Base-by-base conservation (phyloP, 768 basidiomycete genomes). In the Termitomyces sp. region DNA sequence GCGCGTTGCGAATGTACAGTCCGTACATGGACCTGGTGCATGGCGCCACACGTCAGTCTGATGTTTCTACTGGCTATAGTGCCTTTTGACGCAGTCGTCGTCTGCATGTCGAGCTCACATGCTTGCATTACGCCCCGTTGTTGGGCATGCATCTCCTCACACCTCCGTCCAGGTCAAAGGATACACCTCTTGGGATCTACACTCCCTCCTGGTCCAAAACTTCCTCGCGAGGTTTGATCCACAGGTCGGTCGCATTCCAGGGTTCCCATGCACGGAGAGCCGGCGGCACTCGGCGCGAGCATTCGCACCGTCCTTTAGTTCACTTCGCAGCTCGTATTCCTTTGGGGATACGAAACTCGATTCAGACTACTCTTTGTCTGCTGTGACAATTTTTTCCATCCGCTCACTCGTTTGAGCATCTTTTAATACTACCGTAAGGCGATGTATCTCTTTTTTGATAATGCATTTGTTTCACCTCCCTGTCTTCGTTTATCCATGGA, bases 321-420 rank as follows among this genome's bases (percentile, higher is more conserved):
- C 80, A 84, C 82, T 85, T 85, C 80, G 84, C 80, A 77, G 83
- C 80, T 75, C 80, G 75, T 71, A 67, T 61, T 48, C 61, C 59
- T 57, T 50, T 17, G 54, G n/a, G 57, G 60, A 67, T 56, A 59
- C 62, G 75, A 70, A 81, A 82, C 81, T 82, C 77, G 78, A 83
- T 81, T 82, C 81, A 80, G 81, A 82, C 80, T 82, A 81, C 76
- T 82, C 80, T 82, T 70, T 71, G 76, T 72, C 80, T 81, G 79
- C 74, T 71, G 73, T 62, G 63, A 21, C 38, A 62, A 59, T 61
- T 64, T 66, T 66, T 64, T 56, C 52, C 49, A 2, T 23, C 44
- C 23, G 57, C 59, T 60, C 63, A 60, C 63, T 64, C 43, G 59
- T 56, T 57, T 64, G 63, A 52, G 61, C 54, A 42, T 50, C 32